Evolutionary conservation across 129 eudicot species (phyloP).

Genomic region (Flaveria linearis): DNA sequence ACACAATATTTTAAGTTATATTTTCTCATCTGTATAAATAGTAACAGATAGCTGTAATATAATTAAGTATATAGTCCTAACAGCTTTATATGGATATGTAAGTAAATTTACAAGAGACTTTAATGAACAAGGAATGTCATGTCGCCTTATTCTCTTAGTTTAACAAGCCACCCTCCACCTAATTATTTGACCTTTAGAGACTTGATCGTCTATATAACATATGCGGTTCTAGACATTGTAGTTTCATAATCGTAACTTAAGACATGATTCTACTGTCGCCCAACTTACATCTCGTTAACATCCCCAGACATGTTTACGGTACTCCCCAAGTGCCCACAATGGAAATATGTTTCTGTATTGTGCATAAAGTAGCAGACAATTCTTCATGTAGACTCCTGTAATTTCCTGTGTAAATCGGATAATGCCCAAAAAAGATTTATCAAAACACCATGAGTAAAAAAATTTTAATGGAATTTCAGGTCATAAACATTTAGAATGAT

Average conservation of each 20-base stretch:
- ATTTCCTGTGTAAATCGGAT: conserved; percentile 28
- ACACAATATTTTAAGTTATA: no score
- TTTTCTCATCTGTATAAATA: no score
- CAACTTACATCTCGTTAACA: not conserved
- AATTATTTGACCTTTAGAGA: not conserved
- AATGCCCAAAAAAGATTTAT: not conserved
- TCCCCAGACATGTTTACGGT: conserved; percentile 32
- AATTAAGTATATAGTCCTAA: no score
- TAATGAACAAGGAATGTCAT: not conserved
- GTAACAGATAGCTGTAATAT: no score
- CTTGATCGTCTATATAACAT: not conserved
- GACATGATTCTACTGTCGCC: not conserved
- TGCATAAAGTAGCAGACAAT: conserved; percentile 29
- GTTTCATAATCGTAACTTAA: not conserved
- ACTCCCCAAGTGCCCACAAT: conserved; percentile 40
- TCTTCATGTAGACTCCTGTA: conserved; percentile 38
- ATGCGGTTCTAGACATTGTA: no score
- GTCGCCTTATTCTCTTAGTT: not conserved
- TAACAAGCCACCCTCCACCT: not conserved
- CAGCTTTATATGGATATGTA: not conserved
- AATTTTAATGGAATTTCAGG: not conserved
- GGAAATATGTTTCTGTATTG: conserved; percentile 37
- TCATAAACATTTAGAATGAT: no score
- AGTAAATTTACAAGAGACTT: not conserved
- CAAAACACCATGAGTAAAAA: not conserved